These are phyloP conservation scores for Cucurbita argyrosperma DNA, from an alignment of 306 rosid genomes.

Conservation along the genomic window DNA sequence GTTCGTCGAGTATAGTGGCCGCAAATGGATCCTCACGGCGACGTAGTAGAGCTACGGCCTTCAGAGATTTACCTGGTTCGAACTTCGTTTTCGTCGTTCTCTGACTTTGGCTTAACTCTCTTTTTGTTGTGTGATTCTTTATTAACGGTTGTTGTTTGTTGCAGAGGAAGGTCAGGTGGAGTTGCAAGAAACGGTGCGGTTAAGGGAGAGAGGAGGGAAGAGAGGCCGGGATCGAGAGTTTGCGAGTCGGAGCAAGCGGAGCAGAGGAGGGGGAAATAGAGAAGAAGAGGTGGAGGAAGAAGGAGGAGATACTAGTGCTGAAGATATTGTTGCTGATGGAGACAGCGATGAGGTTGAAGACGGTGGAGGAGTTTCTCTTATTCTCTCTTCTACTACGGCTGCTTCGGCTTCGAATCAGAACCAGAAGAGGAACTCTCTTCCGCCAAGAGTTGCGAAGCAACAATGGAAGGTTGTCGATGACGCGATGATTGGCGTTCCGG, in stretches of 20 bases:
- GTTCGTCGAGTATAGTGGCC: constrained; percentile 23
- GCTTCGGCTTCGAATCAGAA: constrained; percentile 17
- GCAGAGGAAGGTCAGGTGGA: constrained; percentile 30
- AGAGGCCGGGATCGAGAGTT: constrained; percentile 22
- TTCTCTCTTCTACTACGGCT: constrained; percentile 14
- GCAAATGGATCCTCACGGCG: constrained; percentile 19
- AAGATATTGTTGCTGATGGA: constrained; percentile 30
- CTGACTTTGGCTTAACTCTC: too few species aligned
- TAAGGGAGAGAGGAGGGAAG: constrained; percentile 18
- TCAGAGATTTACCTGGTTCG: constrained; percentile 36
- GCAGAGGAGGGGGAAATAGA: constrained; percentile 23
- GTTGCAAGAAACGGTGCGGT: constrained; percentile 20
- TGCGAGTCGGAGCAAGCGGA: constrained; percentile 22
- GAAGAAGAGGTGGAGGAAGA: constrained; percentile 16
- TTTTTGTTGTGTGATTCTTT: neutral
- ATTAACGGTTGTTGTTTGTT: neutral
- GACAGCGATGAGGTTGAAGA: constrained; percentile 18
- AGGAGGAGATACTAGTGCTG: constrained; percentile 25
- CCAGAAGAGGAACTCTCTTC: constrained; percentile 20
- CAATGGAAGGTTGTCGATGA: constrained; percentile 24
- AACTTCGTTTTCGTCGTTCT: neutral
- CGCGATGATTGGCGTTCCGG: constrained; percentile 31
- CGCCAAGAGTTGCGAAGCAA: constrained; percentile 13
- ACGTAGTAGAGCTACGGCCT: constrained; percentile 17
- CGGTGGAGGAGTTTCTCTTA: constrained; percentile 16